Base-by-base conservation (phyloP, 306 rosid species). In the Hippophae gyantsensis region DNA sequence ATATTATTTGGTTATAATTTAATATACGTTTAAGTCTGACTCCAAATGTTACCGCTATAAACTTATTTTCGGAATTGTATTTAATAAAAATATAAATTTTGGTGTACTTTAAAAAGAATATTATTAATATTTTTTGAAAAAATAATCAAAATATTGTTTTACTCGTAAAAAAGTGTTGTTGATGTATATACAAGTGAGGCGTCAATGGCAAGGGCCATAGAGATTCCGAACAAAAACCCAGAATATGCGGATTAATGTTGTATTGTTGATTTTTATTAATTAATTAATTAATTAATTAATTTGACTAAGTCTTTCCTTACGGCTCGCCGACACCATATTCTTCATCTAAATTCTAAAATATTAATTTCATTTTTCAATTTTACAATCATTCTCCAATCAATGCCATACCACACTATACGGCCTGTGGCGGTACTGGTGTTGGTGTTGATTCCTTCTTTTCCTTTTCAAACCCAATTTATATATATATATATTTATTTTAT, bases 241-340 rank as follows among this genome's bases (percentile, higher is more conserved):
- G 74, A 68, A 70, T 82, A 80, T 77, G 0, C 74, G 78, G 78
- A 48, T 65, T 51, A 13, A 42, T 60, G 48, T 63, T 59, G 53
- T 68, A 27, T 49, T 5, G 2, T 42, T 46, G 42, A 18, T 13
- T 27, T 48, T 2, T 49, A 12, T 49, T 49, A 0, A n/a, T 3
- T 48, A 5, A 13, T 4, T 18, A 5, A 13, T 4, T 18, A 11
- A 18, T 48, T 48, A 46, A 7, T 13, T 47, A 10, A 10, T 9
- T 47, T 47, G 18, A 49, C 26, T 13, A 8, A 5, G 53, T 13
- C 53, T 49, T 13, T 49, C 53, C 68, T 57, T 46, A 62, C 70
- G 60, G 69, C 73, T 50, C 63, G 66, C 78, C 76, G 71, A 78
- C 82, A 69, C 68, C n/a, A 1, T 42, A 48, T 23, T 7, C 53